A percentile compares a stretch with the other conserved stretches of the same genome.
These are phyloP conservation scores for Phytopythium boreale DNA, from an alignment of 352 stramenopile species.

Conservation along the genomic window DNA sequence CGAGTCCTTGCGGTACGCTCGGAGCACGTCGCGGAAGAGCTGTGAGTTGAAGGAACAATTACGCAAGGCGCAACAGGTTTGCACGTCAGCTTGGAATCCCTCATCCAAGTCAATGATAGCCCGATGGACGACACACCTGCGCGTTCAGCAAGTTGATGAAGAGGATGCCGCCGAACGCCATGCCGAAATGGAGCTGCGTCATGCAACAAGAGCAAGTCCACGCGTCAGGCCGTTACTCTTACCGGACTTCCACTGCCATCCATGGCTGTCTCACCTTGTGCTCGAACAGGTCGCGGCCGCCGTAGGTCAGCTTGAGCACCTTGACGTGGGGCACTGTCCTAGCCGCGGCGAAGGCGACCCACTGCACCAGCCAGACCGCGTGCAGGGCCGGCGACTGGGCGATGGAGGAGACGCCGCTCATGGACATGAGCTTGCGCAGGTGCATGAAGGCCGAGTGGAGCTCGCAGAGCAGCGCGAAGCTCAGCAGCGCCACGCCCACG, in stretches of 20 bases:
- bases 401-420: conserved; percentile 44
- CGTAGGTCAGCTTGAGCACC: conserved; percentile 47
- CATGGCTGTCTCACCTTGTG: conserved; percentile 27
- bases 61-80: not conserved
- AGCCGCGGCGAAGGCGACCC: conserved; percentile 41
- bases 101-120: not conserved
- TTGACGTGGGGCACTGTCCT: conserved; percentile 41
- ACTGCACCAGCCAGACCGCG: conserved; percentile 57
- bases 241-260: not conserved
- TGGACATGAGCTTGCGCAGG: conserved; percentile 65
- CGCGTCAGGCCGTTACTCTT: not conserved
- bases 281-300: conserved; percentile 33
- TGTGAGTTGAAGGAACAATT: conserved; percentile 6
- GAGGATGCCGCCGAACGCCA: conserved; percentile 73
- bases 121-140: conserved; percentile 25
- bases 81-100: conserved; percentile 1
- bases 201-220: not conserved
- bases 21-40: conserved; percentile 56
- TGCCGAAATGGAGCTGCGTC: conserved; percentile 51
- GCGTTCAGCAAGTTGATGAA: conserved; percentile 72
- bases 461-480: conserved; percentile 67
- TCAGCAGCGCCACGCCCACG: conserved; percentile 66
- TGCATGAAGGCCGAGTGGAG: conserved; percentile 82
- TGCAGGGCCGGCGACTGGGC: conserved; percentile 23
- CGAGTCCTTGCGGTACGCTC: conserved; percentile 52